Conservation (phyloP, 73 alveolate species). For the Uronychia setigera region DNA sequence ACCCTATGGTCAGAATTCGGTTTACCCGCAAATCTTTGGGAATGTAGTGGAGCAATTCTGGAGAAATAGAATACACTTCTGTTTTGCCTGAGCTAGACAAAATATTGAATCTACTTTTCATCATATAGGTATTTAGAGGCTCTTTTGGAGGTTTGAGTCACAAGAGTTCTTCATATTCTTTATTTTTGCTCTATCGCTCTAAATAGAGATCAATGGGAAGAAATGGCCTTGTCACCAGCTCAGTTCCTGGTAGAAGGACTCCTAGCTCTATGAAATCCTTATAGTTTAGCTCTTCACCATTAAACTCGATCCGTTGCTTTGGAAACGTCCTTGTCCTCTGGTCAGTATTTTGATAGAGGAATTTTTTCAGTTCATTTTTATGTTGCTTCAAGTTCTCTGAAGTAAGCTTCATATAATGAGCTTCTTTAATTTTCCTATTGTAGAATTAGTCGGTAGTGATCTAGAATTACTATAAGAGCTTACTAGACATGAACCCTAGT, state of each 20-base stretch:
- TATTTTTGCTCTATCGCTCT: background rate
- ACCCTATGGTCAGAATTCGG: background rate
- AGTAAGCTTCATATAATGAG: no score
- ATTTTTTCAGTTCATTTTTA: no score
- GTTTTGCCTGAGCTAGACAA: background rate
- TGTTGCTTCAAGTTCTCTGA: no score
- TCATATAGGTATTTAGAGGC: background rate
- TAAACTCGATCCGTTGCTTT: background rate
- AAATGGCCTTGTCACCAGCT: background rate
- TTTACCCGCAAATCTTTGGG: background rate
- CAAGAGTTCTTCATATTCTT: background rate
- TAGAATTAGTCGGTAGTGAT: background rate
- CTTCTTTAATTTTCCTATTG: background rate
- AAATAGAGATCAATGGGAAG: background rate
- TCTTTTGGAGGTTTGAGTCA: background rate
- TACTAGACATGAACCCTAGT: background rate
- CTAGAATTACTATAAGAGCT: background rate
- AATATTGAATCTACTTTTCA: background rate
- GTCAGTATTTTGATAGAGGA: no score
- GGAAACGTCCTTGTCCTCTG: background rate
- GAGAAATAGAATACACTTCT: background rate
- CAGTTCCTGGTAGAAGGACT: background rate
- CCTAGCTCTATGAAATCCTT: background rate
- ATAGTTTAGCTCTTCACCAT: background rate
- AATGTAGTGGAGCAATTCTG: background rate